phyloP scores from a whole-genome alignment of 495 filamentous ascomycete genomes.

The Aspergillus incahuasiensis region DNA sequence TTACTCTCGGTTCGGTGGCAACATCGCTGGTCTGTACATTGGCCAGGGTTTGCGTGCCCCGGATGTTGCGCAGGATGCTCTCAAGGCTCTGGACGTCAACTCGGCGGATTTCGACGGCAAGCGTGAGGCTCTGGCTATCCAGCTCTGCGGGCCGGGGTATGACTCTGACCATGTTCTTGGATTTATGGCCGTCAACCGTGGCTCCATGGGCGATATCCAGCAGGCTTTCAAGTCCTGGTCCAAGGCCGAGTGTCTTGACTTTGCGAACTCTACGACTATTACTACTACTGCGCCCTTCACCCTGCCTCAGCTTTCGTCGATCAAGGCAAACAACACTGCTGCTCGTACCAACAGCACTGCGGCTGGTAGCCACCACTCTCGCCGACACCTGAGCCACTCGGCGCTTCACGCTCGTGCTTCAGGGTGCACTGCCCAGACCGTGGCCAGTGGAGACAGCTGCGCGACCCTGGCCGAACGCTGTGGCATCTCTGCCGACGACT shows the following conservation, averaged over 20 bases:
- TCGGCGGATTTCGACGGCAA: slow-evolving; percentile 13
- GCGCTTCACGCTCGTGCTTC: not conserved
- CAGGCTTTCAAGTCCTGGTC: slow-evolving; percentile 29
- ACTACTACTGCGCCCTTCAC: slow-evolving; percentile 16
- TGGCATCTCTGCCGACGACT: too few relatives aligned
- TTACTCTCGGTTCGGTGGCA: slow-evolving; percentile 17
- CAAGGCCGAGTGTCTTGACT: slow-evolving; percentile 28
- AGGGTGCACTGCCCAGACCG: slow-evolving; percentile 10
- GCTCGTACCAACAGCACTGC: not conserved
- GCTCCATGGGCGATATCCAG: slow-evolving; percentile 28
- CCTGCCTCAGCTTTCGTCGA: not conserved
- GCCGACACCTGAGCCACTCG: not conserved
- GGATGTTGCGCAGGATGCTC: slow-evolving; percentile 17
- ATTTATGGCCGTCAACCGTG: slow-evolving; percentile 27
- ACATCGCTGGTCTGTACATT: slow-evolving; percentile 23
- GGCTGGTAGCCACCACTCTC: not conserved
- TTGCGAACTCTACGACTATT: slow-evolving; percentile 14
- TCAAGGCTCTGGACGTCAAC: slow-evolving; percentile 18
- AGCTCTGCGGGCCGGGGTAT: slow-evolving; percentile 27
- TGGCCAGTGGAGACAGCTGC: slow-evolving; percentile 35
- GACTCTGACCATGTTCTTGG: slow-evolving; percentile 30
- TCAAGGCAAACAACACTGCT: slow-evolving; percentile 4
- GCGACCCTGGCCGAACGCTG: slow-evolving; percentile 35
- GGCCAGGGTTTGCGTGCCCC: slow-evolving; percentile 26
- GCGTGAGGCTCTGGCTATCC: slow-evolving; percentile 26